A percentile compares a stretch with the other conserved stretches of the same genome.
Conservation (phyloP, 257 asterid species). For the Thymus quinquecostatus region DNA sequence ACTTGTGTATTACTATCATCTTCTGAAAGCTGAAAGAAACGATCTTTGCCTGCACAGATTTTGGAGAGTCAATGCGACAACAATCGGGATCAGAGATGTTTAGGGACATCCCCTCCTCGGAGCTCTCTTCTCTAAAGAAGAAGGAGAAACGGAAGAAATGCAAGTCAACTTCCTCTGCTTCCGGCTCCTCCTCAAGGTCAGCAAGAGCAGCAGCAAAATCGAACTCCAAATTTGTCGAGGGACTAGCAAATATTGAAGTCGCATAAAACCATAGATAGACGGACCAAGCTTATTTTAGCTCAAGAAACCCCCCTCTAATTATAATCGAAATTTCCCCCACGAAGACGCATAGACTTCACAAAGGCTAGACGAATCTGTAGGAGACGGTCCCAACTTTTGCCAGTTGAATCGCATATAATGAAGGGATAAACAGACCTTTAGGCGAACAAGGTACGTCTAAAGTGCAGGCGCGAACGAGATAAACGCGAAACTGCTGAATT, state of each 20-base stretch:
- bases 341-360: slow-evolving; percentile 19
- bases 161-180: slow-evolving; percentile 51
- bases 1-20: background rate
- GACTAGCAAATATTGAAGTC: slow-evolving; percentile 63
- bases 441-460: slow-evolving; percentile 23
- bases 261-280: slow-evolving; percentile 39
- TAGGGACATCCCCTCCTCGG: slow-evolving; percentile 44
- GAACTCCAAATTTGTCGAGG: slow-evolving; percentile 62
- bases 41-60: slow-evolving; percentile 40
- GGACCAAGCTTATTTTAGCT: slow-evolving; percentile 10
- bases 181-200: slow-evolving; percentile 55
- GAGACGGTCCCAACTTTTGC: slow-evolving; percentile 27
- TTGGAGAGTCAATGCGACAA: slow-evolving; percentile 47
- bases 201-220: slow-evolving; percentile 50
- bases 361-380: slow-evolving; percentile 24
- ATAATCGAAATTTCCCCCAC: slow-evolving; percentile 4
- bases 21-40: background rate
- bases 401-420: slow-evolving; percentile 16
- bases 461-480: background rate
- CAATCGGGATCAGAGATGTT: slow-evolving; percentile 47
- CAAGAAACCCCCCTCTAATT: slow-evolving; percentile 27
- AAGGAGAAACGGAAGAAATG: slow-evolving; percentile 69
- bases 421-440: slow-evolving; percentile 14
- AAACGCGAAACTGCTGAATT: slow-evolving; percentile 24
- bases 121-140: slow-evolving; percentile 45